phyloP scores from a whole-genome alignment of 371 early-diverging fungal species.

The Mucor indicus region DNA sequence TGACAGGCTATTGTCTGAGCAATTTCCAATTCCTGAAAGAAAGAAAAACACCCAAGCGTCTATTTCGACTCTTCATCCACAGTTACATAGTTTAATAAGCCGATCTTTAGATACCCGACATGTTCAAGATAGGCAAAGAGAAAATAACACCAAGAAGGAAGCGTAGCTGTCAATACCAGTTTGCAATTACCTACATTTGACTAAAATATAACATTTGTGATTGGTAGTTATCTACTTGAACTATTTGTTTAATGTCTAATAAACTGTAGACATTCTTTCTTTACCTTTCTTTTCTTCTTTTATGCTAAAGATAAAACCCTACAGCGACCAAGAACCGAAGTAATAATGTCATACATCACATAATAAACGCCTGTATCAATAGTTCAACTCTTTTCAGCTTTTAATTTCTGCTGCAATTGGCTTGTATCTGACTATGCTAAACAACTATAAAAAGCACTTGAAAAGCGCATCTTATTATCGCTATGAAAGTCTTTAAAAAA shows the following conservation, averaged over 20 bases:
- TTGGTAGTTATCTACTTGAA: too few species aligned
- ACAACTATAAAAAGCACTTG: too few species aligned
- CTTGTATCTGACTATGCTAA: too few species aligned
- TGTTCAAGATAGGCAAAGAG: too few species aligned
- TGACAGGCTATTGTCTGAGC: constrained; percentile 21
- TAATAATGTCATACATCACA: neutral
- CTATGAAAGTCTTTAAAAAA: too few species aligned
- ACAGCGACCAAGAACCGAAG: neutral
- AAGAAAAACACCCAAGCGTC: constrained; percentile 10
- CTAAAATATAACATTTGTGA: too few species aligned
- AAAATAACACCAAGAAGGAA: constrained; percentile 10
- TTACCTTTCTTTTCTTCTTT: neutral
- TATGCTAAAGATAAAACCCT: neutral
- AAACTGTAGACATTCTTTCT: neutral
- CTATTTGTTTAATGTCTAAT: neutral
- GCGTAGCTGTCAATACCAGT: neutral
- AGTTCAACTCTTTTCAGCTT: too few species aligned
- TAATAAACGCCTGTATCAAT: neutral
- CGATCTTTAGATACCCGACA: constrained; percentile 29
- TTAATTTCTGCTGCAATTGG: too few species aligned
- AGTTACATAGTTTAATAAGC: constrained; percentile 19
- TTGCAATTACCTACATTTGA: too few species aligned
- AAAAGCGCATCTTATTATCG: too few species aligned
- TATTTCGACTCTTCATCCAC: constrained; percentile 9
- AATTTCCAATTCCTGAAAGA: constrained; percentile 17